These are phyloP conservation scores for Acacia concinna DNA, from an alignment of 331 rosid species.

Conservation along the genomic window DNA sequence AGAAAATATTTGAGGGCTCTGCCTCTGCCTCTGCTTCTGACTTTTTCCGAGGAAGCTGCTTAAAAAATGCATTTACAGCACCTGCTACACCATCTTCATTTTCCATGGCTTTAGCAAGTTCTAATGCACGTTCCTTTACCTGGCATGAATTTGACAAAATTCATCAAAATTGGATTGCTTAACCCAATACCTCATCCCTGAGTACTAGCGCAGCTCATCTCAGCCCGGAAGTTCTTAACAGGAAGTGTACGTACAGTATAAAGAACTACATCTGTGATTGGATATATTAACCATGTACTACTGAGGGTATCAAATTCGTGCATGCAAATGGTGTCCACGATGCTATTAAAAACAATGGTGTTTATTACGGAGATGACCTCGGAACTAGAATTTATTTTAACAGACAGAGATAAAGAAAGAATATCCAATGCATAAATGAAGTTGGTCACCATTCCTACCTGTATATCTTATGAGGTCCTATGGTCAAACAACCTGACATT, in stretches of 20 bases:
- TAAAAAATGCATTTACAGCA: constrained; percentile 75
- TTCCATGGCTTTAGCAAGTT: constrained; percentile 72
- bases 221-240: neutral
- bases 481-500: neutral
- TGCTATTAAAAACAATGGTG: neutral
- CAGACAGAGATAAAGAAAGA: neutral
- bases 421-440: neutral
- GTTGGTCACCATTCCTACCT: neutral
- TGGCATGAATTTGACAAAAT: constrained; percentile 26
- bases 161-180: neutral
- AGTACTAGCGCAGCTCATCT: neutral
- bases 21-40: constrained; percentile 43
- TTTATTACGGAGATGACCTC: neutral
- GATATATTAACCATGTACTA: neutral
- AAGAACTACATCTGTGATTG: neutral
- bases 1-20: constrained; percentile 41
- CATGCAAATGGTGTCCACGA: neutral
- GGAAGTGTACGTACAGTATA: neutral
- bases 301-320: neutral
- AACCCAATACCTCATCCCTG: neutral
- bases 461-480: neutral
- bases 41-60: constrained; percentile 53
- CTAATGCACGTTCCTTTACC: constrained; percentile 64
- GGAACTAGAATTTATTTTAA: neutral
- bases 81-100: constrained; percentile 73